Base-by-base conservation (phyloP, 1,284 basidiomycete species). In the Neonothopanus nambi region DNA sequence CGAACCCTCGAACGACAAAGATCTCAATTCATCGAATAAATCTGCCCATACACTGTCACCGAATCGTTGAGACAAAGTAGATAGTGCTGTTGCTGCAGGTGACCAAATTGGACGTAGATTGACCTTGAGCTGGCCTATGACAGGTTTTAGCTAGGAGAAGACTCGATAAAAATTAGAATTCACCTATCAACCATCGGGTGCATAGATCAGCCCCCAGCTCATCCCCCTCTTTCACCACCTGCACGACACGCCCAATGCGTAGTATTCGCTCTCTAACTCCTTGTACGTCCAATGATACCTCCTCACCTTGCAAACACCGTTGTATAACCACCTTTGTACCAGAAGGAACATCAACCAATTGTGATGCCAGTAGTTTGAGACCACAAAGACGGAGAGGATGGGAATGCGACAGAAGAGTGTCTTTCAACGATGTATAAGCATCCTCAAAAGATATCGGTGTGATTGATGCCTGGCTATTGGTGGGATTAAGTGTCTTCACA, bases 91-190 rank as follows among this genome's bases (percentile, higher is more conserved):
- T 15, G 85, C 80, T 1, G 93, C 83, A n/a, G 94, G 88, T 5
- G 82, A 79, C 89, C 94, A 98, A 11, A 96, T 64, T 0, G 95
- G 95, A 30, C 91, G 81, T 43, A 97, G 74, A 67, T 94, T 94
- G 60, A 97, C 89, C 71, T 97, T 97, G 45, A 97, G 74, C 67
- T 97, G 94, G 2, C 88, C 91, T 85, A 59, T n/a, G 43, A 13
- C 38, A 36, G 28, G 35, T 9, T 35, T 52, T 37, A 60, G 46
- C 23, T 52, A 26, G 48, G 48, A 20, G 5, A n/a, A 1, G 55
- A 30, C 3, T 41, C 8, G 48, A 42, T 39, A 18, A 40, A 54
- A 38, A n/a, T 33, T 37, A 52, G 24, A 48, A 69, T 72, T 55
- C 58, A 81, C 84, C 80, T 40, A 88, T 75, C 15, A 92, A 63